Conservation (phyloP, 176 grass and related monocot genomes). For the Triticum urartu region DNA sequence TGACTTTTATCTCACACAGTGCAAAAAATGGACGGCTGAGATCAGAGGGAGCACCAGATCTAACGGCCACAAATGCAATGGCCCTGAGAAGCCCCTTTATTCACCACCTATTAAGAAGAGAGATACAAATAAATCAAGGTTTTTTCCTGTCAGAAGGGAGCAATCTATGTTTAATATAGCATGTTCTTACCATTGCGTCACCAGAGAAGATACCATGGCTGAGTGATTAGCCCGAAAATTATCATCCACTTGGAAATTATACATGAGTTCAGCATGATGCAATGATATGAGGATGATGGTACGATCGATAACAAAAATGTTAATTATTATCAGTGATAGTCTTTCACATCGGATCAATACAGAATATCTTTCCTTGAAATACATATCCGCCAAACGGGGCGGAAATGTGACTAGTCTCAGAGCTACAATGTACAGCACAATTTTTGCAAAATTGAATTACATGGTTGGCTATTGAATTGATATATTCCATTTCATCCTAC, state of each 20-base stretch:
- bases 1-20: too few relatives aligned
- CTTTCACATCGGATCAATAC: constrained; percentile 7
- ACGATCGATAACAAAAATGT: neutral
- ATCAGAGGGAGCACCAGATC: too few relatives aligned
- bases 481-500: constrained; percentile 25
- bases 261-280: neutral
- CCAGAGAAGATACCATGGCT: neutral
- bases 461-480: constrained; percentile 22
- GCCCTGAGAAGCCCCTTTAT: too few relatives aligned
- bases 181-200: neutral
- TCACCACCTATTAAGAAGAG: too few relatives aligned
- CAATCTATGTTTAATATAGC: neutral
- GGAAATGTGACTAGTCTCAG: neutral
- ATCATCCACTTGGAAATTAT: neutral
- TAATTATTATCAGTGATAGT: neutral
- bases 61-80: too few relatives aligned
- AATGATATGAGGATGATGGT: neutral
- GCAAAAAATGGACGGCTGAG: too few relatives aligned
- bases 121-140: neutral
- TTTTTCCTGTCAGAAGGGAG: neutral
- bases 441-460: constrained; percentile 17
- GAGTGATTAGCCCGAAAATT: neutral
- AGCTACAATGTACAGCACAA: constrained; percentile 40
- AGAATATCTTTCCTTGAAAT: neutral
- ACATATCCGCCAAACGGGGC: neutral